Conservation (phyloP, 257 asterid genomes). For the Avicennia marina region DNA sequence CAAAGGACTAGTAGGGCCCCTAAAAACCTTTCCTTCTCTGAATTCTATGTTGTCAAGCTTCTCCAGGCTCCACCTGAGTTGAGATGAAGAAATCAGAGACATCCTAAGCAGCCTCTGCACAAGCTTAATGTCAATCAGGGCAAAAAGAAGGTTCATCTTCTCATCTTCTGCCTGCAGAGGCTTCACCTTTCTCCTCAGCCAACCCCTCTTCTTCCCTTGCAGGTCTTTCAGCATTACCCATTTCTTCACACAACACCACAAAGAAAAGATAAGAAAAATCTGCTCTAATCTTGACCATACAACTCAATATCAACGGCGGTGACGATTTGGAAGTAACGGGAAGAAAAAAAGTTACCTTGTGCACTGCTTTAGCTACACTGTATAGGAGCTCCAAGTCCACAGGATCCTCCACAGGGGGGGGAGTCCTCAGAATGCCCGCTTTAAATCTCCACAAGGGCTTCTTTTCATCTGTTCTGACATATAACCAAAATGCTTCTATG, state of each 20-base stretch:
- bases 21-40: conserved; percentile 25
- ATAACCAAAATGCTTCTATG: conserved; percentile 42
- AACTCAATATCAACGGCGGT: too few species aligned
- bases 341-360: conserved; percentile 30
- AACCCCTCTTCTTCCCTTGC: conserved; percentile 40
- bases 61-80: conserved; percentile 52
- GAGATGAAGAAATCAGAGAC: conserved; percentile 35
- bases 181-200: conserved; percentile 40
- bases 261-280: neutral
- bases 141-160: conserved; percentile 26
- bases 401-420: conserved; percentile 54
- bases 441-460: conserved; percentile 28
- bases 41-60: conserved; percentile 41
- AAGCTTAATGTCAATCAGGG: conserved; percentile 44
- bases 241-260: conserved; percentile 25
- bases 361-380: conserved; percentile 24
- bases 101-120: conserved; percentile 38
- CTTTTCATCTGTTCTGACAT: conserved; percentile 28
- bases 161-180: conserved; percentile 13
- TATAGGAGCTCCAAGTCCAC: conserved; percentile 41
- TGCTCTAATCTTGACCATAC: too few species aligned
- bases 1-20: conserved; percentile 21
- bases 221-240: conserved; percentile 30
- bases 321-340: neutral
- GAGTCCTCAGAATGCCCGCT: conserved; percentile 7